Evolutionary conservation across 495 filamentous ascomycete genomes (phyloP).

Genomic region (Podospora pseudoanserina): DNA sequence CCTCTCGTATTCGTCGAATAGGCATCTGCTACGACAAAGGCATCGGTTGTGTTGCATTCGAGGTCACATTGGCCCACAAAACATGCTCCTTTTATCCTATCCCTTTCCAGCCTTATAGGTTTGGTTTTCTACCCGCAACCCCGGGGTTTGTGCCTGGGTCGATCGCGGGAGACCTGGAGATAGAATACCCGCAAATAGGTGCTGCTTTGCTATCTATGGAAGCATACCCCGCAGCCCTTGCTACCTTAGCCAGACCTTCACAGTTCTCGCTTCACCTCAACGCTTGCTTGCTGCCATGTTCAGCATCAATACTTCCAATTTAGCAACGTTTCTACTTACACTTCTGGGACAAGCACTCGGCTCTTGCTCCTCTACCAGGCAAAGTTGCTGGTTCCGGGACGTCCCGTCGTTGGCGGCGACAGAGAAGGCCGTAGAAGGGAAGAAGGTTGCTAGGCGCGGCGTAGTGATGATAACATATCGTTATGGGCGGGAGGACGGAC

Average conservation of each 20-base stretch:
- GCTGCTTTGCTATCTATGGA: neutral
- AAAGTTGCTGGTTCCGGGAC: neutral
- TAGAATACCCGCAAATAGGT: neutral
- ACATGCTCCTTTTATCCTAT: too few relatives aligned
- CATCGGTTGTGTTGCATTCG: neutral
- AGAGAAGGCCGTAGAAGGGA: neutral
- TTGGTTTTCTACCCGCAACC: neutral
- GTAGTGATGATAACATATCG: neutral
- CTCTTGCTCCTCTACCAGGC: neutral
- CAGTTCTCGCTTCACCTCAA: neutral
- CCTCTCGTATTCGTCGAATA: neutral
- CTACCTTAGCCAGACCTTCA: neutral
- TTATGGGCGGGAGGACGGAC: neutral
- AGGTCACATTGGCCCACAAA: too few relatives aligned
- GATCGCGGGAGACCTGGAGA: neutral
- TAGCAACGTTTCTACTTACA: neutral
- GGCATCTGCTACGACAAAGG: neutral
- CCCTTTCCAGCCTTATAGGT: neutral
- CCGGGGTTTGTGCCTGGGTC: neutral
- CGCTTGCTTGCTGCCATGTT: neutral
- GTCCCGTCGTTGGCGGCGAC: neutral
- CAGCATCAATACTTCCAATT: neutral
- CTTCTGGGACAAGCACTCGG: neutral
- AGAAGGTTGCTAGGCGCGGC: neutral
- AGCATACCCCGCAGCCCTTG: neutral